Evolutionary conservation across 2,329 filamentous ascomycete genomes (phyloP), one percentile per base, ranked within the genome.

Genomic region (Alternaria solani): DNA sequence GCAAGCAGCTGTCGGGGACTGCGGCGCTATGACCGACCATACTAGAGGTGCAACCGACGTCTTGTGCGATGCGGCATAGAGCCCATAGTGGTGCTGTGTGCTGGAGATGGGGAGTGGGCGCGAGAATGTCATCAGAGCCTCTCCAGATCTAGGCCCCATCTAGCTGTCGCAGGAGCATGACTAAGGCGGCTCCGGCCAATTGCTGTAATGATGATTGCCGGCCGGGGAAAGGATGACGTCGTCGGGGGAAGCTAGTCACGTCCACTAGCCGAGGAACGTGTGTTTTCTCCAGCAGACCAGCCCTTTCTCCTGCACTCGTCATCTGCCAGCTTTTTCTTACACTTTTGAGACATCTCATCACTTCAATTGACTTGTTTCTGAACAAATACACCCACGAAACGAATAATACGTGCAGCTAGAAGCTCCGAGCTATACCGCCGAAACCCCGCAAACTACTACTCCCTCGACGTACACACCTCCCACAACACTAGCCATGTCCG

Each of bases 401-500:
- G 46, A 52, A 42, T 12, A 39, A 28, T 8, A 42, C n/a, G 26
- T 23, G 14, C 25, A 47, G 26, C 26, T 41, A 51, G 34, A 48
- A 52, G 48, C 28, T 25, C 48, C 42, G 34, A 56, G 39, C 39
- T 51, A 26, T 34, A 51, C 41, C 47, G 18, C 34, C 41, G 20
- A 41, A 57, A 44, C 53, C 57, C 57, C 57, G 47, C 57, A 56
- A 42, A 56, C 55, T 39, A 44, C 41, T 39, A 44, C 41, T 42
- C 51, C 16, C 32, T 42, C 36, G 39, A 36, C 20, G 38, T 25
- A 36, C 47, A 38, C 30, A 47, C 34, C 44, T 23, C 38, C 23
- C 61, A 57, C 51, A 6, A 46, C 56, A 23, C 49, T 55, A 66
- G 43, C 42, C 57, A 79, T 79, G 76, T 74, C 73, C 28, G 68